A percentile compares a stretch with the other conserved stretches of the same genome.
These are phyloP conservation scores for Cystoderma amianthinum DNA, from an alignment of 768 basidiomycete genomes.

Conservation along the genomic window DNA sequence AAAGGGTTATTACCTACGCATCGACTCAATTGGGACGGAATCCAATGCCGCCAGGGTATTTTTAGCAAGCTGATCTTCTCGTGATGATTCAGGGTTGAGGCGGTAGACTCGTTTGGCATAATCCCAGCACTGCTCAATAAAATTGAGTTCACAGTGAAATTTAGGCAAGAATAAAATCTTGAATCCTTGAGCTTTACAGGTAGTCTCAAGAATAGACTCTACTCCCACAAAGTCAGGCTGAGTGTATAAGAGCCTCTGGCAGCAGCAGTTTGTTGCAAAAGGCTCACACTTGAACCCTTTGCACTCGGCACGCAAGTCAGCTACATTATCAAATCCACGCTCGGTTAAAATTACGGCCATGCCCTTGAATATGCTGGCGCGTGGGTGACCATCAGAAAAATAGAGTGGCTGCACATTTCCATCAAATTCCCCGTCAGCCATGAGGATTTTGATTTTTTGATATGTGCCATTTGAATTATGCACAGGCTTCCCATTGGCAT, in stretches of 20 bases:
- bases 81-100: background rate
- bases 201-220: slow-evolving; percentile 21
- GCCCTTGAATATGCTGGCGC: too few species aligned
- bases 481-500: slow-evolving; percentile 12
- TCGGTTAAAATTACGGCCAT: too few species aligned
- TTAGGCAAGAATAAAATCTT: slow-evolving; percentile 3
- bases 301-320: too few species aligned
- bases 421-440: slow-evolving; percentile 17
- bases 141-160: slow-evolving; percentile 3
- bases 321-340: too few species aligned
- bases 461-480: slow-evolving; percentile 15
- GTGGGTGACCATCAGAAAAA: slow-evolving; percentile 19
- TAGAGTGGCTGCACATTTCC: slow-evolving; percentile 23
- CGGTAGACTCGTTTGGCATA: slow-evolving; percentile 1
- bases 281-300: too few species aligned
- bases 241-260: too few species aligned
- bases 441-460: slow-evolving; percentile 17
- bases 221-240: slow-evolving; percentile 32
- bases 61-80: background rate
- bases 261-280: too few species aligned
- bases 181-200: slow-evolving; percentile 13
- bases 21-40: background rate
- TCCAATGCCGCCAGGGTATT: background rate
- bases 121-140: slow-evolving; percentile 4
- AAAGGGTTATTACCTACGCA: too few species aligned